phyloP scores from a whole-genome alignment of 2,329 filamentous ascomycete species.

The Aspergillus unguis region DNA sequence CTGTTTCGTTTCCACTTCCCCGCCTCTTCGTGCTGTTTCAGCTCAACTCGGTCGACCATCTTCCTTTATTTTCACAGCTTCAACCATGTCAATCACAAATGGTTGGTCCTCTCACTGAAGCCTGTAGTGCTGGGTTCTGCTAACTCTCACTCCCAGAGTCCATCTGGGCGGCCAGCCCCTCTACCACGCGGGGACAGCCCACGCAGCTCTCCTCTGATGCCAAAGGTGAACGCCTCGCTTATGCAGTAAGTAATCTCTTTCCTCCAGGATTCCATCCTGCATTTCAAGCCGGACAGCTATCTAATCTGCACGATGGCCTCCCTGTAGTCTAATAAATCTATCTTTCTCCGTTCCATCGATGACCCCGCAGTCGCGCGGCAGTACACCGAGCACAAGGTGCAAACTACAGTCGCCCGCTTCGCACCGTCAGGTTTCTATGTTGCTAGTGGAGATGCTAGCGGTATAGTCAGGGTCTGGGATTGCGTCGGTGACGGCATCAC shows the following conservation, averaged over 20 bases:
- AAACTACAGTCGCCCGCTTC: slow-evolving; percentile 90
- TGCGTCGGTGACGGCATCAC: slow-evolving; percentile 79
- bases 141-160: slow-evolving; percentile 46
- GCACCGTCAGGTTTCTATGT: slow-evolving; percentile 92
- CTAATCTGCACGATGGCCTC: neutral
- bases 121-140: neutral
- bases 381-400: slow-evolving; percentile 85
- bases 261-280: neutral
- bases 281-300: neutral
- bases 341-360: slow-evolving; percentile 94
- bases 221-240: slow-evolving; percentile 88
- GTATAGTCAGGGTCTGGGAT: slow-evolving; percentile 89
- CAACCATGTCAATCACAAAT: slow-evolving; percentile 45
- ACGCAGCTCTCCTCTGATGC: slow-evolving; percentile 83
- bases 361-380: slow-evolving; percentile 79
- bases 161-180: slow-evolving; percentile 82
- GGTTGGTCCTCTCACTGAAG: slow-evolving; percentile 27
- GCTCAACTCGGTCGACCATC: slow-evolving; percentile 3
- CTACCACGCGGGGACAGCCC: slow-evolving; percentile 78
- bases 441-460: slow-evolving; percentile 83
- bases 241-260: slow-evolving; percentile 61
- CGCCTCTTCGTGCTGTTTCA: slow-evolving; percentile 6
- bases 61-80: slow-evolving; percentile 6
- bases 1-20: neutral
- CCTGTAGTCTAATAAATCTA: slow-evolving; percentile 84